These are phyloP conservation scores for Conticribra weissflogii DNA, from an alignment of 108 stramenopile species.

Conservation along the genomic window DNA sequence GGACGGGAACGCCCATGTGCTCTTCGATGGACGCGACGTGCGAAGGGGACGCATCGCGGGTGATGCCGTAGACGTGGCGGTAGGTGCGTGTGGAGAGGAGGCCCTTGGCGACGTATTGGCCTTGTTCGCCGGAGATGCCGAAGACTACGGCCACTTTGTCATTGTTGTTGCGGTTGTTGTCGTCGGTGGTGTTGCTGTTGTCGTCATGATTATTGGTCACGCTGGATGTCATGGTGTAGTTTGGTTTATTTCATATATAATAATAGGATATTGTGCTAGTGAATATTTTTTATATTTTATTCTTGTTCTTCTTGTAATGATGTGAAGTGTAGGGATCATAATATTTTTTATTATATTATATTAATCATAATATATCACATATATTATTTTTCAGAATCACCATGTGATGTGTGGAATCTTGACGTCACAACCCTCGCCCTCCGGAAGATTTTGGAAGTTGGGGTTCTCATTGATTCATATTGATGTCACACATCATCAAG, in stretches of 20 bases:
- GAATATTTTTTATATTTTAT: too few species aligned
- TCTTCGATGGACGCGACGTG: slow-evolving; percentile 13
- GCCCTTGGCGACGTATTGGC: slow-evolving; percentile 54
- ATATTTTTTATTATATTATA: too few species aligned
- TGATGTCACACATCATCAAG: too few species aligned
- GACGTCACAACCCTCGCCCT: too few species aligned
- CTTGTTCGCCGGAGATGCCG: slow-evolving; percentile 65
- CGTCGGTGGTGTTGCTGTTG: not conserved
- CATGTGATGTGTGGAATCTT: too few species aligned
- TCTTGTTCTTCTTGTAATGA: too few species aligned
- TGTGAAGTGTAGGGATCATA: too few species aligned
- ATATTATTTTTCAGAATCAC: too few species aligned
- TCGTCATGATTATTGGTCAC: not conserved
- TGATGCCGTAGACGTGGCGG: slow-evolving; percentile 57
- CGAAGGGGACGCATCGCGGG: slow-evolving; percentile 20
- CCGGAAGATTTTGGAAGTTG: too few species aligned
- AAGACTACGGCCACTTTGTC: slow-evolving; percentile 51
- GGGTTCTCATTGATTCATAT: too few species aligned
- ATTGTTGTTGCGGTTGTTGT: not conserved
- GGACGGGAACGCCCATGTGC: slow-evolving; percentile 29
- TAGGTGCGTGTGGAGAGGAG: slow-evolving; percentile 46
- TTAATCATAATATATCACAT: too few species aligned
- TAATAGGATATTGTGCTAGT: not conserved
- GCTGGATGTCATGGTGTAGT: not conserved
- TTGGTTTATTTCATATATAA: not conserved